Evolutionary conservation across 345 rosid species (phyloP).

Genomic region (Dipteronia dyeriana): DNA sequence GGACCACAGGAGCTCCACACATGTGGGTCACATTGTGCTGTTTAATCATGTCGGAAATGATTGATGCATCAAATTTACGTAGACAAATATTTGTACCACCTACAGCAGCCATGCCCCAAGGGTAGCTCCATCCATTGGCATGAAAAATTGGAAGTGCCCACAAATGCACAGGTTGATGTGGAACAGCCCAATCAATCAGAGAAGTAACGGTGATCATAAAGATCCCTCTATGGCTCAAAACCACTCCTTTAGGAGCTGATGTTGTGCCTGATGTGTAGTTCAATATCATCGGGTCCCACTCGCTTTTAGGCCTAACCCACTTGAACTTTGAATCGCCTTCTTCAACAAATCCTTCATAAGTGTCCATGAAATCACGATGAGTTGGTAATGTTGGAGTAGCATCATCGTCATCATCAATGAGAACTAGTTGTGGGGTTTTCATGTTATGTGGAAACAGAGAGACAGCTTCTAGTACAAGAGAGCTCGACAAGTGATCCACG

Average conservation of each 20-base stretch:
- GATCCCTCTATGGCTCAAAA: constrained; percentile 35
- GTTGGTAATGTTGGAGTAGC: not conserved
- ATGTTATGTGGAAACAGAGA: not conserved
- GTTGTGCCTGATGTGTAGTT: constrained; percentile 47
- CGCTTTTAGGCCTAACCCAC: constrained; percentile 17
- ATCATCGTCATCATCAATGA: not conserved
- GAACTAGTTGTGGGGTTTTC: not conserved
- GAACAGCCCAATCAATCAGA: constrained; percentile 25
- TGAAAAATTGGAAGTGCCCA: constrained; percentile 48
- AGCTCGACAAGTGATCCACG: not conserved
- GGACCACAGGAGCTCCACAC: constrained; percentile 42
- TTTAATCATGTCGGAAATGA: constrained; percentile 24
- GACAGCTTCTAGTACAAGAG: not conserved
- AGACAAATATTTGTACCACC: constrained; percentile 44
- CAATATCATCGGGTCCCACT: constrained; percentile 19
- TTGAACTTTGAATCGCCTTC: constrained; percentile 23
- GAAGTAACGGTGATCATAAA: constrained; percentile 31
- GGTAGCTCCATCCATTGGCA: constrained; percentile 41
- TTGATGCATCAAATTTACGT: constrained; percentile 29
- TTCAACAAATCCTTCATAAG: constrained; percentile 29
- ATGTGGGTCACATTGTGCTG: constrained; percentile 36
- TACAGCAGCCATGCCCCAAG: constrained; percentile 44
- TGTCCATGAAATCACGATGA: constrained; percentile 10
- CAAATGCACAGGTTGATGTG: constrained; percentile 29
- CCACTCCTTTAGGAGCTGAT: constrained; percentile 43